These are phyloP conservation scores for Coemansia sp. DNA, from an alignment of 192 early-diverging fungal genomes.

Conservation along the genomic window DNA sequence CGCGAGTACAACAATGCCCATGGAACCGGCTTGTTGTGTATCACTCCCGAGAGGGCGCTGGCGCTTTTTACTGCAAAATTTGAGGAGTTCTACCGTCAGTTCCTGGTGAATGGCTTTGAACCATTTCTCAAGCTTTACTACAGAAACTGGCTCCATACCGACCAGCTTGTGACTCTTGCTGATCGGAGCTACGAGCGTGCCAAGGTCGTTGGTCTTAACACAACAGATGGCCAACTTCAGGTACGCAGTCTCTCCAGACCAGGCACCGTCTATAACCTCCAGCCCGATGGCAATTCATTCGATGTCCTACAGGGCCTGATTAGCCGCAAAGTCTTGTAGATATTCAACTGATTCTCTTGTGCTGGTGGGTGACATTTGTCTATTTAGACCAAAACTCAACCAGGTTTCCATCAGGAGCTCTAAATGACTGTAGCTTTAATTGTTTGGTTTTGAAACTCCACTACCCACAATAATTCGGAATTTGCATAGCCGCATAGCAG, in stretches of 20 bases:
- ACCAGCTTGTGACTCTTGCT: conserved; percentile 65
- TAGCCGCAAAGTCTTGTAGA: conserved; percentile 54
- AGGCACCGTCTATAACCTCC: conserved; percentile 64
- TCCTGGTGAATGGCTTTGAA: conserved; percentile 65
- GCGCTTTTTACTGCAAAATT: conserved; percentile 68
- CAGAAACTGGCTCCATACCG: conserved; percentile 81
- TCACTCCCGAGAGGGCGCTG: conserved; percentile 40
- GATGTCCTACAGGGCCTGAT: conserved; percentile 96
- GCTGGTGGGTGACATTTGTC: not conserved
- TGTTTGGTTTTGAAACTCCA: too few species aligned
- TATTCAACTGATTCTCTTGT: conserved; percentile 1
- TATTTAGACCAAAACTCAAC: too few species aligned
- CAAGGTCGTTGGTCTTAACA: conserved; percentile 74
- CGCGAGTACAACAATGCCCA: conserved; percentile 55
- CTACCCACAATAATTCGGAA: too few species aligned
- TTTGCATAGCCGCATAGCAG: too few species aligned
- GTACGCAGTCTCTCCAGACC: conserved; percentile 62
- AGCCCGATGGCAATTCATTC: conserved; percentile 97
- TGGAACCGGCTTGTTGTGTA: conserved; percentile 42
- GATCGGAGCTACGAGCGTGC: conserved; percentile 60
- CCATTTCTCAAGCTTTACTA: conserved; percentile 81
- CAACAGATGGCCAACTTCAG: conserved; percentile 69
- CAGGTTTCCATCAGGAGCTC: too few species aligned
- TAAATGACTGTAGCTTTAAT: too few species aligned
- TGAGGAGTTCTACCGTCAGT: conserved; percentile 73